phyloP scores from a whole-genome alignment of 306 rosid genomes.

The Hippophae tibetana region DNA sequence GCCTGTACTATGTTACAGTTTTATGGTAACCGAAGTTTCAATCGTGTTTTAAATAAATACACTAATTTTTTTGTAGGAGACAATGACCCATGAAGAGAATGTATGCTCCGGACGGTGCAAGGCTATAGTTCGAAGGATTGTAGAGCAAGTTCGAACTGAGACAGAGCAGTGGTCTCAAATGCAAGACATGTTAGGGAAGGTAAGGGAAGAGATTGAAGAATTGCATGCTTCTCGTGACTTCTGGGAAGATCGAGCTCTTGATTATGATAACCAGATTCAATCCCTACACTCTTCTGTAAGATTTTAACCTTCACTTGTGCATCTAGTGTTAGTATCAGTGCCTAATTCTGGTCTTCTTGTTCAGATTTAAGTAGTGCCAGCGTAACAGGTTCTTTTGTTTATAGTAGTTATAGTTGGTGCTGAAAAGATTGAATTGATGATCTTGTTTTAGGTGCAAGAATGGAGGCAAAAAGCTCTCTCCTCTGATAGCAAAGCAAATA shows the following conservation, averaged over 20 bases:
- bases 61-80: constrained; percentile 31
- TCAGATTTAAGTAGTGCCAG: too few relatives aligned
- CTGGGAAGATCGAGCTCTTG: constrained; percentile 67
- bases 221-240: constrained; percentile 77
- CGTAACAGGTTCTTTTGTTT: too few relatives aligned
- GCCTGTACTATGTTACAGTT: too few relatives aligned
- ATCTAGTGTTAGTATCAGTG: too few relatives aligned
- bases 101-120: constrained; percentile 79
- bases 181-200: constrained; percentile 83
- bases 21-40: too few relatives aligned
- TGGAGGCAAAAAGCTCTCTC: constrained; percentile 70
- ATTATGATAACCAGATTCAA: constrained; percentile 48
- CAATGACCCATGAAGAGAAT: constrained; percentile 31
- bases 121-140: constrained; percentile 57
- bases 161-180: constrained; percentile 98
- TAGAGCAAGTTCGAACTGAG: constrained; percentile 81
- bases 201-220: constrained; percentile 87
- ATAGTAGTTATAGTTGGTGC: too few relatives aligned
- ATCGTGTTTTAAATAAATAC: too few relatives aligned
- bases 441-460: constrained; percentile 51
- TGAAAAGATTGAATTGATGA: too few relatives aligned
- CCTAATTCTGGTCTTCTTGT: too few relatives aligned
- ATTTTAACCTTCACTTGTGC: not conserved
- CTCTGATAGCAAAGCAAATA: constrained; percentile 42
- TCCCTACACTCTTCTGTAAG: constrained; percentile 49